Evolutionary conservation across 1,139 yeast genomes (phyloP).

Genomic region (Yamadazyma sp.): DNA sequence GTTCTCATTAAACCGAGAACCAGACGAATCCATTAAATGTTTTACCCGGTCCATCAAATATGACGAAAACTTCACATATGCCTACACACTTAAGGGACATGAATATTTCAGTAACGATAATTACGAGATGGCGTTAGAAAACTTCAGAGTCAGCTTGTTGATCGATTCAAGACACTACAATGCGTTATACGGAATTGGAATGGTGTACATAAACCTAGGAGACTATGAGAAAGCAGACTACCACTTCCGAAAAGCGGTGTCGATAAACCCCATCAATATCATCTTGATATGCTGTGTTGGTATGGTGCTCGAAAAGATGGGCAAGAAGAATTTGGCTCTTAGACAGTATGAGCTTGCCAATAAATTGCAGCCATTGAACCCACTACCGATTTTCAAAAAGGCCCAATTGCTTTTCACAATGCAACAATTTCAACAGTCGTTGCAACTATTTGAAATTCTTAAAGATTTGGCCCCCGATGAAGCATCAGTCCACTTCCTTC

Average conservation of each 20-base stretch:
- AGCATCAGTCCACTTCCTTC: slow-evolving; percentile 84
- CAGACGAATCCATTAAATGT: slow-evolving; percentile 88
- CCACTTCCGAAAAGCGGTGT: slow-evolving; percentile 84
- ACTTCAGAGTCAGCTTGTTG: slow-evolving; percentile 76
- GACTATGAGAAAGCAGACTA: slow-evolving; percentile 81
- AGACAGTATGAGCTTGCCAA: slow-evolving; percentile 83
- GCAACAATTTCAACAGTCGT: slow-evolving; percentile 70
- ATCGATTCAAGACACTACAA: slow-evolving; percentile 85
- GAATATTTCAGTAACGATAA: slow-evolving; percentile 88
- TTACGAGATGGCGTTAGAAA: slow-evolving; percentile 83
- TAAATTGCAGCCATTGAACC: slow-evolving; percentile 80
- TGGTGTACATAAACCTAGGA: slow-evolving; percentile 88
- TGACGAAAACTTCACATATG: slow-evolving; percentile 78
- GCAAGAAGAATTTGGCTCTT: slow-evolving; percentile 69
- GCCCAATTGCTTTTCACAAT: slow-evolving; percentile 78
- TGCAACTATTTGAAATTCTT: slow-evolving; percentile 70
- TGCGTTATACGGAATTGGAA: slow-evolving; percentile 94
- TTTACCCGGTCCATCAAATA: slow-evolving; percentile 76
- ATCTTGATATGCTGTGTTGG: slow-evolving; percentile 93
- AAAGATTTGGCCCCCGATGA: slow-evolving; percentile 87
- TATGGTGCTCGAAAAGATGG: slow-evolving; percentile 81
- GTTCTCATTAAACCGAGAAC: slow-evolving; percentile 78
- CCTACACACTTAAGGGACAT: slow-evolving; percentile 92
- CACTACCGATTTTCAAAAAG: slow-evolving; percentile 84
- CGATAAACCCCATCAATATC: slow-evolving; percentile 87